phyloP scores from a whole-genome alignment of 2,329 filamentous ascomycete genomes.

The Phialophora chinensis region DNA sequence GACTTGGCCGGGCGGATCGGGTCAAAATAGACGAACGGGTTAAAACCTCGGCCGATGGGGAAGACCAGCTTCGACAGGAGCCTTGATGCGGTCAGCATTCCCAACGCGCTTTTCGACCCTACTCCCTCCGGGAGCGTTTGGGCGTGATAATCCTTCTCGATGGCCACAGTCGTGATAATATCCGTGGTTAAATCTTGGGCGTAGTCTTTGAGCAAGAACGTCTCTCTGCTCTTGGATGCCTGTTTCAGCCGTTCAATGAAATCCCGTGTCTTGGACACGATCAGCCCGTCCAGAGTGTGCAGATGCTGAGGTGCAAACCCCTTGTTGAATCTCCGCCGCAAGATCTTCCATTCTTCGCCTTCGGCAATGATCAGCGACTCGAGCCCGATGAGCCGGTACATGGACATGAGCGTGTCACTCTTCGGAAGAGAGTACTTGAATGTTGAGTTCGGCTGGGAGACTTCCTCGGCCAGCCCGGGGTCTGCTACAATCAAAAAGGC shows the following conservation, averaged over 20 bases:
- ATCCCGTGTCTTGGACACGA: conserved; percentile 29
- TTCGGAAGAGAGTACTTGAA: conserved; percentile 46
- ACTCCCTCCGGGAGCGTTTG: conserved; percentile 31
- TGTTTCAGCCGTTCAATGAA: conserved; percentile 35
- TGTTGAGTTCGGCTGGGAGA: conserved; percentile 46
- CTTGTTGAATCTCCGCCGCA: conserved; percentile 48
- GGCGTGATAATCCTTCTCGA: conserved; percentile 42
- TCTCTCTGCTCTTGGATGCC: conserved; percentile 42
- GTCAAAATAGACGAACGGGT: conserved; percentile 26
- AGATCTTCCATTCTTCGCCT: conserved; percentile 49
- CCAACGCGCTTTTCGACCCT: conserved; percentile 30
- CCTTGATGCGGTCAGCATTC: conserved; percentile 28
- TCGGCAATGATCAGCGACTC: conserved; percentile 47
- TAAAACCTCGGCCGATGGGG: conserved; percentile 30
- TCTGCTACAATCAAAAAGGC: conserved; percentile 48
- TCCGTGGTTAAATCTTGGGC: conserved; percentile 51
- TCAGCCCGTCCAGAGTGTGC: conserved; percentile 44
- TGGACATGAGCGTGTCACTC: conserved; percentile 42
- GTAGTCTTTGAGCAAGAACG: conserved; percentile 47
- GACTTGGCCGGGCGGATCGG: conserved; percentile 26
- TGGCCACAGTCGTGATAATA: conserved; percentile 47
- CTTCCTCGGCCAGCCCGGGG: conserved; percentile 48
- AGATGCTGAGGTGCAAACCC: conserved; percentile 49
- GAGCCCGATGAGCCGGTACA: conserved; percentile 41
- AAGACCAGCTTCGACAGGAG: conserved; percentile 24